phyloP scores from a whole-genome alignment of 2,329 filamentous ascomycete species.

The Pezicula radicicola region DNA sequence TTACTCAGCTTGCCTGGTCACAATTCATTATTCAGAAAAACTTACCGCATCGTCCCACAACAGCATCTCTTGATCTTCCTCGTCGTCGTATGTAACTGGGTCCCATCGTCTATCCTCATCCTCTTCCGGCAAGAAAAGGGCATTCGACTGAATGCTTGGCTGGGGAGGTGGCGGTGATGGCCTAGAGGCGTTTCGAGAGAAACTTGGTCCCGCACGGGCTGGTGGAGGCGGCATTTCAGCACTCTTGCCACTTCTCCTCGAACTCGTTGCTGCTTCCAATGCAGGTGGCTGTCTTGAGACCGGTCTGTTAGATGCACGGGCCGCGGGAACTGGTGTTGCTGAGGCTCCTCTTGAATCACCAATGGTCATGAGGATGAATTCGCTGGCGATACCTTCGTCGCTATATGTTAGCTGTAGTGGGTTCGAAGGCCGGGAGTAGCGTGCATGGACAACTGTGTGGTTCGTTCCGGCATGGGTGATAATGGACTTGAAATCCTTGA shows the following conservation, averaged over 20 bases:
- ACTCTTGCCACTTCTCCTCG: constrained; percentile 16
- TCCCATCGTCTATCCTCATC: constrained; percentile 73
- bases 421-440: constrained; percentile 67
- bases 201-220: constrained; percentile 14
- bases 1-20: constrained; percentile 27
- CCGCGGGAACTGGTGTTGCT: constrained; percentile 18
- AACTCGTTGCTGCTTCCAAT: constrained; percentile 22
- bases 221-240: constrained; percentile 25
- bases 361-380: constrained; percentile 81
- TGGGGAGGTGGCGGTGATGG: constrained; percentile 52
- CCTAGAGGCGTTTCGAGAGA: constrained; percentile 29
- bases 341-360: constrained; percentile 49
- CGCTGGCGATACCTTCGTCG: constrained; percentile 65
- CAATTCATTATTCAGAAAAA: constrained; percentile 38
- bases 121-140: constrained; percentile 63
- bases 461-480: constrained; percentile 71
- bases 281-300: constrained; percentile 18
- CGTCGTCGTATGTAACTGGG: constrained; percentile 62
- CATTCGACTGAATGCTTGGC: constrained; percentile 60
- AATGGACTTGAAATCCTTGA: constrained; percentile 80
- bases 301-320: constrained; percentile 23
- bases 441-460: constrained; percentile 62
- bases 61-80: constrained; percentile 63
- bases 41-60: constrained; percentile 71
- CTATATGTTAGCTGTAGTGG: constrained; percentile 73